phyloP scores from a whole-genome alignment of 2,329 filamentous ascomycete genomes.

The Sordariomycetes sp. region DNA sequence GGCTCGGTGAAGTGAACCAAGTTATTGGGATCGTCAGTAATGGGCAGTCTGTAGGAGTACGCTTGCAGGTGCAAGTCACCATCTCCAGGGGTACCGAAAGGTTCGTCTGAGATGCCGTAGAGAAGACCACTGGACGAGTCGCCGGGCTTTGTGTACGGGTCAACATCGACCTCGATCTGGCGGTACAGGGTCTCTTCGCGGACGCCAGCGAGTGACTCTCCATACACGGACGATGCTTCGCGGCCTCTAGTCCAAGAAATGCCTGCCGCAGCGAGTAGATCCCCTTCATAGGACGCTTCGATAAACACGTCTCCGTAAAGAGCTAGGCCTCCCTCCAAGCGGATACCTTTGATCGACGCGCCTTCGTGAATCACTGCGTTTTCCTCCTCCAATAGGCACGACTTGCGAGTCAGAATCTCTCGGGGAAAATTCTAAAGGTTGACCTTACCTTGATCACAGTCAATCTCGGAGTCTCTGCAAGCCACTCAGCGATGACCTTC shows the following conservation, averaged over 20 bases:
- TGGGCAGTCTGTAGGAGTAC: constrained; percentile 11
- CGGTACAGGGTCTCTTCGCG: constrained; percentile 8
- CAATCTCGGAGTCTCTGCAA: constrained; percentile 5
- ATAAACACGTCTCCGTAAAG: constrained; percentile 10
- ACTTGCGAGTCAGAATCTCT: too few species aligned
- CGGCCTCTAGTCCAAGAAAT: constrained; percentile 9
- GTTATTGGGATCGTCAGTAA: constrained; percentile 8
- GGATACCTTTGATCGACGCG: constrained; percentile 5
- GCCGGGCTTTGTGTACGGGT: constrained; percentile 9
- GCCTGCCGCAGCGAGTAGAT: constrained; percentile 11
- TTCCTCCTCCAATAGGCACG: constrained; percentile 1
- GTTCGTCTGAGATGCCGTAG: constrained; percentile 9
- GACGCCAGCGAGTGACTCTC: constrained; percentile 9
- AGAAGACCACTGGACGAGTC: constrained; percentile 9
- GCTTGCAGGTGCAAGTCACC: constrained; percentile 11
- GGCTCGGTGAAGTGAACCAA: constrained; percentile 7
- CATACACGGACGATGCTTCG: constrained; percentile 7
- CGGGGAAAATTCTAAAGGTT: too few species aligned
- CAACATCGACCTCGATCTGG: constrained; percentile 11
- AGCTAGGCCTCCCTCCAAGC: constrained; percentile 3
- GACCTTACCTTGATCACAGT: constrained; percentile 6
- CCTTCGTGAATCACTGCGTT: constrained; percentile 3
- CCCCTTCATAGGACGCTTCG: constrained; percentile 16
- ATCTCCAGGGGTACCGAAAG: constrained; percentile 7
- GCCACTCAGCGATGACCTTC: constrained; percentile 8